A percentile compares a stretch with the other conserved stretches of the same genome.
Conservation (phyloP, 768 basidiomycete species). For the Cystobasidium ongulense region DNA sequence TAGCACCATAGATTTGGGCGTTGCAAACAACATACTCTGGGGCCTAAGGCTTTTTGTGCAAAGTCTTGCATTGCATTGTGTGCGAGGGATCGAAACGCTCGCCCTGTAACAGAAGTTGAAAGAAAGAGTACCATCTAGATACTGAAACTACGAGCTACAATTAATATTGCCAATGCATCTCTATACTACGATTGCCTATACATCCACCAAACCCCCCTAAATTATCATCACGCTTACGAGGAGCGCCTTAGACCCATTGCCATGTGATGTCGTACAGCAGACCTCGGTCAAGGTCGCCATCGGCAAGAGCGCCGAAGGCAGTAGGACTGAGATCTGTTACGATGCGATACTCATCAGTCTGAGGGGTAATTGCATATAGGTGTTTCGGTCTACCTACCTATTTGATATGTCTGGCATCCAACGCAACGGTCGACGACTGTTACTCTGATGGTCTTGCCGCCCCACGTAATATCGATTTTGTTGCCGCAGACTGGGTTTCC, state of each 20-base stretch:
- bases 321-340: slow-evolving; percentile 10
- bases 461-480: background rate
- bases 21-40: background rate
- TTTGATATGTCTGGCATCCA: slow-evolving; percentile 10
- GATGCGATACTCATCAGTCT: too few relatives aligned
- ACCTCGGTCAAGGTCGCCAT: background rate
- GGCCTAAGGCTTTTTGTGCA: background rate
- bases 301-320: background rate
- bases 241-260: background rate
- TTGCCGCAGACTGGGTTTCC: slow-evolving; percentile 21
- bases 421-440: slow-evolving; percentile 17
- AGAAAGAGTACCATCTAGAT: background rate
- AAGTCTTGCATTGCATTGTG: slow-evolving; percentile 10
- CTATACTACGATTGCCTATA: background rate
- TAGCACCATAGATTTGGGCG: slow-evolving; percentile 6
- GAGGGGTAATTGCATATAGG: too few relatives aligned
- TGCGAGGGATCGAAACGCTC: background rate
- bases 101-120: background rate
- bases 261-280: slow-evolving; percentile 2
- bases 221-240: too few relatives aligned
- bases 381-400: background rate
- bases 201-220: background rate
- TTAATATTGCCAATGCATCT: background rate
- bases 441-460: background rate
- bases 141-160: slow-evolving; percentile 11